These are phyloP conservation scores for Sporothrix humicola DNA, from an alignment of 2,329 filamentous ascomycete genomes.

Conservation along the genomic window DNA sequence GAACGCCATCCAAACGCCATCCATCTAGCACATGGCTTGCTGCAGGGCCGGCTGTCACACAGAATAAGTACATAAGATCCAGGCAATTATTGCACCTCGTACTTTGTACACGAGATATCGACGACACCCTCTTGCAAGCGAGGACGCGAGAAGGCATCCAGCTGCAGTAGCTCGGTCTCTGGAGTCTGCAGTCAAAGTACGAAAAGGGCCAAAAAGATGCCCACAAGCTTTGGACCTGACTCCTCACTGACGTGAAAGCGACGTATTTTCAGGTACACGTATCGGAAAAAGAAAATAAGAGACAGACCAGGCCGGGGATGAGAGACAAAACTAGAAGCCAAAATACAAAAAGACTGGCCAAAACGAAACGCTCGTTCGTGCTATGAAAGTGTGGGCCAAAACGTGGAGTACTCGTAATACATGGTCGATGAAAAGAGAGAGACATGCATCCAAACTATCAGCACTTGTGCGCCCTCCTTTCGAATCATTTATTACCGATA, in stretches of 20 bases:
- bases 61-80: background rate
- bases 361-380: background rate
- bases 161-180: conserved; percentile 18
- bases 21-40: conserved; percentile 7
- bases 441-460: background rate
- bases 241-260: conserved; percentile 4
- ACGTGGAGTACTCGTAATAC: background rate
- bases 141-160: conserved; percentile 17
- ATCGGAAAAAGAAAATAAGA: conserved; percentile 10
- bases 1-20: background rate
- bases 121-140: conserved; percentile 15
- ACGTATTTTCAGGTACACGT: background rate
- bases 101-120: background rate
- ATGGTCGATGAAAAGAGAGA: conserved; percentile 4
- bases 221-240: background rate
- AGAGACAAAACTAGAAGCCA: background rate
- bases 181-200: background rate
- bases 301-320: too few species aligned
- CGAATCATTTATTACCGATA: background rate
- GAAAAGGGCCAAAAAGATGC: too few species aligned
- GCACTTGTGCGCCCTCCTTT: background rate
- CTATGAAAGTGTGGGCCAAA: conserved; percentile 10
- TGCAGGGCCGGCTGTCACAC: conserved; percentile 22
- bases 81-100: too few species aligned
- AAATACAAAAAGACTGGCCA: background rate